Conservation (phyloP, 2,329 filamentous ascomycete species). For the Fonsecaea nubica region DNA sequence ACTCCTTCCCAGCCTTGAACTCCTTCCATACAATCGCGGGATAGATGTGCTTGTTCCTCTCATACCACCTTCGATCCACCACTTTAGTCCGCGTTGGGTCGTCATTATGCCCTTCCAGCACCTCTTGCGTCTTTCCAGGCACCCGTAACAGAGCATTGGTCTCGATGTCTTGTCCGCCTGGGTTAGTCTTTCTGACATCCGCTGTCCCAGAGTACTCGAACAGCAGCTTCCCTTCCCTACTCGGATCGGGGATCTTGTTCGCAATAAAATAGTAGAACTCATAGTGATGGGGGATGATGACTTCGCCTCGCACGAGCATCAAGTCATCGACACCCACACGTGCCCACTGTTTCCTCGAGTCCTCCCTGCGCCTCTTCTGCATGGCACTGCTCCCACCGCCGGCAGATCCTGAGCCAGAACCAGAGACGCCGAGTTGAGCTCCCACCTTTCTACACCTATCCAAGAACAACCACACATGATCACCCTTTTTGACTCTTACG, state of each 20-base stretch:
- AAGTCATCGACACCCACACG: constrained; percentile 93
- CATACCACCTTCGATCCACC: constrained; percentile 95
- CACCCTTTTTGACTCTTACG: constrained; percentile 89
- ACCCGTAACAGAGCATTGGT: constrained; percentile 49
- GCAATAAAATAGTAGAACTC: constrained; percentile 97
- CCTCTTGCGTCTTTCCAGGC: constrained; percentile 59
- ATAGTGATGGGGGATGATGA: constrained; percentile 98
- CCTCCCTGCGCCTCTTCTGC: constrained; percentile 51
- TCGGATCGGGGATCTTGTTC: constrained; percentile 69
- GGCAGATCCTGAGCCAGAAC: constrained; percentile 51
- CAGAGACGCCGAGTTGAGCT: constrained; percentile 77
- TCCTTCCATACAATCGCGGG: constrained; percentile 95
- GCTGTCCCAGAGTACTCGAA: constrained; percentile 73
- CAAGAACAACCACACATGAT: constrained; percentile 89
- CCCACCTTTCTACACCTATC: constrained; percentile 91
- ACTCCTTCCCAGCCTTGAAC: constrained; percentile 89
- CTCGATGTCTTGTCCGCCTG: constrained; percentile 43
- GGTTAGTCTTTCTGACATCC: constrained; percentile 33
- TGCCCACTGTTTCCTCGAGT: constrained; percentile 82
- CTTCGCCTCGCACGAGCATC: constrained; percentile 85
- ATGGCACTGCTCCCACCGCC: constrained; percentile 27
- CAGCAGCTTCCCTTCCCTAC: constrained; percentile 74
- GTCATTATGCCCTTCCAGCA: constrained; percentile 75
- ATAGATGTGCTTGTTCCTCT: constrained; percentile 97
- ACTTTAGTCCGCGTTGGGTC: constrained; percentile 88